Evolutionary conservation across 2,329 filamentous ascomycete genomes (phyloP), one percentile per base, ranked within the genome.

Genomic region (Microascus cirrosus): DNA sequence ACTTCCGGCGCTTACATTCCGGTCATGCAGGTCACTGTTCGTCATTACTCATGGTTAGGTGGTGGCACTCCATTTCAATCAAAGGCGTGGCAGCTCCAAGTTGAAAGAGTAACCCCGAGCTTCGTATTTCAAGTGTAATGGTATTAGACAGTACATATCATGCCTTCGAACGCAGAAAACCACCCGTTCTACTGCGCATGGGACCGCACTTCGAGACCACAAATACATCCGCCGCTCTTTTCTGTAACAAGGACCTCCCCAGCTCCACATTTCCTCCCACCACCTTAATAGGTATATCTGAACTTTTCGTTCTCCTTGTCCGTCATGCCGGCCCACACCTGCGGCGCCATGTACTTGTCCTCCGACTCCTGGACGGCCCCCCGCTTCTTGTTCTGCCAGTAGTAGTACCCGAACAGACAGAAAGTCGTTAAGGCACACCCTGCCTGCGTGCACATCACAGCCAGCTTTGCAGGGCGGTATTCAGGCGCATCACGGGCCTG

Each of bases 281-380:
- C 39, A 7, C n/a, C 15, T 56, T 67, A 76, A 53, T 75, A 75
- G 1, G 70, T 70, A 63, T 84, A 84, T 54, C 78, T 73, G 65
- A 84, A 84, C 22, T 72, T 74, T 63, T 73, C 75, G 63, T 85
- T 84, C 68, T 84, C 76, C 63, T 67, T 74, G 60, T 84, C 82
- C 7, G 81, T 84, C 70, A 80, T 66, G 25, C 75, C 73, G 42
- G 69, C 69, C 75, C 72, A 83, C 4, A 70, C 69, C 59, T 77
- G 71, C 1, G 69, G 72, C 10, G 67, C 66, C 69, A 74, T 65
- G 61, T 69, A 74, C 1, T 65, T 64, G 18, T 74, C 74, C 62
- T 79, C 73, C 20, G 64, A 67, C 58, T 72, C 65, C 28, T 66
- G 63, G 22, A 63, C 65, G 55, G 65, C 64, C 48, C 62, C 60